phyloP scores from a whole-genome alignment of 2,329 filamentous ascomycete genomes.

The Clathrospora elynae region DNA sequence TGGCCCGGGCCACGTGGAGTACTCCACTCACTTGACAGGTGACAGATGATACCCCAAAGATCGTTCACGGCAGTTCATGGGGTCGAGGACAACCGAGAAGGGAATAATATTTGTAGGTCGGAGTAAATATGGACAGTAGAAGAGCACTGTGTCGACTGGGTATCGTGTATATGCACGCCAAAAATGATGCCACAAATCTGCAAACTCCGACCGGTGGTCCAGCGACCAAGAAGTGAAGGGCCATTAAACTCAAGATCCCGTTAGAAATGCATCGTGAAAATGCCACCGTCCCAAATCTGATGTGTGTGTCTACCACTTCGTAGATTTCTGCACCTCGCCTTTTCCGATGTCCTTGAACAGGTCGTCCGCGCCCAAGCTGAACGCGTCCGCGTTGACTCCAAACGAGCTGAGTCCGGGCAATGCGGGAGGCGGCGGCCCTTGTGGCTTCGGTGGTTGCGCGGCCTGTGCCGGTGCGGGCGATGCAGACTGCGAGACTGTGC shows the following conservation, averaged over 20 bases:
- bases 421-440: slow-evolving; percentile 48
- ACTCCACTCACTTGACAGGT: slow-evolving; percentile 13
- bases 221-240: slow-evolving; percentile 34
- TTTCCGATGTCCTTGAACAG: slow-evolving; percentile 48
- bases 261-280: slow-evolving; percentile 36
- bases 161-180: slow-evolving; percentile 47
- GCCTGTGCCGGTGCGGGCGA: slow-evolving; percentile 13
- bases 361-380: slow-evolving; percentile 44
- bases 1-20: slow-evolving; percentile 15
- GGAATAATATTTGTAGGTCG: no score
- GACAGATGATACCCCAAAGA: no score
- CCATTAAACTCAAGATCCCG: slow-evolving; percentile 39
- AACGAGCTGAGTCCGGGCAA: slow-evolving; percentile 48
- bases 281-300: slow-evolving; percentile 14
- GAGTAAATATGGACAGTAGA: no score
- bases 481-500: slow-evolving; percentile 23
- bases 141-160: slow-evolving; percentile 42
- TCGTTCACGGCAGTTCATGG: no score
- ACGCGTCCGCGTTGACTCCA: slow-evolving; percentile 42
- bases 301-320: slow-evolving; percentile 27
- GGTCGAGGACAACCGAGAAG: no score
- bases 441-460: slow-evolving; percentile 28
- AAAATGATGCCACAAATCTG: slow-evolving; percentile 42
- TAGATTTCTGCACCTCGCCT: slow-evolving; percentile 8
- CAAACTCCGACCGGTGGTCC: slow-evolving; percentile 34